These are phyloP conservation scores for Passalora sequoiae DNA, from an alignment of 2,329 filamentous ascomycete genomes.

Conservation along the genomic window DNA sequence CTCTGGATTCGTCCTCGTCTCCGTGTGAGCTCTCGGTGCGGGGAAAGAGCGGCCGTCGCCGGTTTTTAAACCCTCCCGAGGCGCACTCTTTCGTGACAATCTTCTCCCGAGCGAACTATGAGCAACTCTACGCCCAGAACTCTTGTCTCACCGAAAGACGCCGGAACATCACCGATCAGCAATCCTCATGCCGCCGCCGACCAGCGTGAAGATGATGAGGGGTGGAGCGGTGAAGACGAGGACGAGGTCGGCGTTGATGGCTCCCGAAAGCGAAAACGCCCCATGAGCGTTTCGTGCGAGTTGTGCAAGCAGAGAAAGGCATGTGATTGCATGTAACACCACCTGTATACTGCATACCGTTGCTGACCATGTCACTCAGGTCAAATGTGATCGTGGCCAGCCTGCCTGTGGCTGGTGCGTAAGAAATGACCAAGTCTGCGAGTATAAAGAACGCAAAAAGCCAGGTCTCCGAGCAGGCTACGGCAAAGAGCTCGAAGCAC, in stretches of 20 bases:
- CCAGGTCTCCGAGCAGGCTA: conserved; percentile 54
- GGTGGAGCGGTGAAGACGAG: conserved; percentile 39
- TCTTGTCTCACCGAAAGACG: conserved; percentile 17
- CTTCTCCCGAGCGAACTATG: conserved; percentile 16
- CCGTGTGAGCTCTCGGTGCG: conserved; percentile 11
- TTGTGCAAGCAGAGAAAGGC: conserved; percentile 78
- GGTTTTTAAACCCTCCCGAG: conserved; percentile 4
- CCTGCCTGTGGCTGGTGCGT: conserved; percentile 71
- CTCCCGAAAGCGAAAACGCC: conserved; percentile 46
- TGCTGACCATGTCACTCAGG: conserved; percentile 19
- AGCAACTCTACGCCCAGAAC: conserved; percentile 7
- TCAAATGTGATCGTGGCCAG: conserved; percentile 69
- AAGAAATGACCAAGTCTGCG: conserved; percentile 60
- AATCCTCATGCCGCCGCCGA: conserved; percentile 18
- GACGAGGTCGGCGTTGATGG: conserved; percentile 30
- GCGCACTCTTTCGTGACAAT: conserved; percentile 8
- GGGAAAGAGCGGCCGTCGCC: conserved; percentile 10
- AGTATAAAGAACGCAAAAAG: conserved; percentile 67
- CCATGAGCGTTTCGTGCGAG: conserved; percentile 55
- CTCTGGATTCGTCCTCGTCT: conserved; percentile 5
- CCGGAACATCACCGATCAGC: conserved; percentile 18
- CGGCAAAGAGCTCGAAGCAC: conserved; percentile 55
- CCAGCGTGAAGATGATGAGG: conserved; percentile 29
- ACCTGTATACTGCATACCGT: neutral
- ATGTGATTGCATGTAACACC: conserved; percentile 16